Evolutionary conservation across 805 yeast species (phyloP).

Genomic region (Barnettozyma pratensis): DNA sequence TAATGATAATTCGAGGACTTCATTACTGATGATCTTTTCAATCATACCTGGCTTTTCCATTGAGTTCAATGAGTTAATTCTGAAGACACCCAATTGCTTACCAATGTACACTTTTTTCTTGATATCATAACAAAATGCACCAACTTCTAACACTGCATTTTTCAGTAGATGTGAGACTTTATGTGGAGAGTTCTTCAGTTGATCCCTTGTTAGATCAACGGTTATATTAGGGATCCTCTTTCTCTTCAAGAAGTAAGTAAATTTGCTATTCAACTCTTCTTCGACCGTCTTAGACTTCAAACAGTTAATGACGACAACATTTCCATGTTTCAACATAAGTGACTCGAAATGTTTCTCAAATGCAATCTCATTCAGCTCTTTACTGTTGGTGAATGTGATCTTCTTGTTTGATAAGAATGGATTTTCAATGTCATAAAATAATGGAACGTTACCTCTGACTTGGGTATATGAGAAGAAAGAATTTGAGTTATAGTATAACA

Average conservation of each 20-base stretch:
- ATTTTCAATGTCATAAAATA: conserved; percentile 89
- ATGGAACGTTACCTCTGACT: conserved; percentile 86
- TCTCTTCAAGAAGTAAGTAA: conserved; percentile 46
- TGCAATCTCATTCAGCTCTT: conserved; percentile 82
- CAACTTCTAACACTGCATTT: conserved; percentile 70
- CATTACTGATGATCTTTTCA: conserved; percentile 60
- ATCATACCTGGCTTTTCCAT: conserved; percentile 83
- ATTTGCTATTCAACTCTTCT: conserved; percentile 58
- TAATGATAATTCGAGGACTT: conserved; percentile 45
- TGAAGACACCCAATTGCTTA: conserved; percentile 85
- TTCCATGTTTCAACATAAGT: conserved; percentile 71
- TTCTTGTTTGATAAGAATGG: conserved; percentile 72
- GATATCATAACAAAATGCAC: conserved; percentile 75
- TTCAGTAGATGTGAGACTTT: conserved; percentile 48
- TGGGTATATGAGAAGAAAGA: conserved; percentile 72
- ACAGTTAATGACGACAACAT: conserved; percentile 76
- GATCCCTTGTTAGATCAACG: conserved; percentile 32
- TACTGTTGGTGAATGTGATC: conserved; percentile 69
- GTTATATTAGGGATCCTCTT: conserved; percentile 30
- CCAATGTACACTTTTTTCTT: conserved; percentile 53
- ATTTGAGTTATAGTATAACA: conserved; percentile 50
- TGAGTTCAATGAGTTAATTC: conserved; percentile 88
- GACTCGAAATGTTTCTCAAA: conserved; percentile 77
- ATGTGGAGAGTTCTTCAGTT: conserved; percentile 32
- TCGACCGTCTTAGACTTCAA: conserved; percentile 69